Evolutionary conservation across 805 yeast genomes (phyloP).

Genomic region (Lachancea nothofagi): DNA sequence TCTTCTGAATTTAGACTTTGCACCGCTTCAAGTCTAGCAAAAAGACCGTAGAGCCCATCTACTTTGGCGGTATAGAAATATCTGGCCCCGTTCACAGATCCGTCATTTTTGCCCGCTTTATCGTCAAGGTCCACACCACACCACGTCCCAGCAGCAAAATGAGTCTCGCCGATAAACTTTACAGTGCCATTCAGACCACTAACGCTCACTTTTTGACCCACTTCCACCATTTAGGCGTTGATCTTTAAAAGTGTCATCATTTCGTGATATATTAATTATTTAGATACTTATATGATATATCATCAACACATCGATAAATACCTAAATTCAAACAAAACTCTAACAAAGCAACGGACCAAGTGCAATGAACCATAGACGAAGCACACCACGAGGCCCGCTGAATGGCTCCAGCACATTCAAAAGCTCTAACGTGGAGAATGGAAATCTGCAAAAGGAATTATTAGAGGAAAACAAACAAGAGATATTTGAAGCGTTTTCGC

Average conservation of each 20-base stretch:
- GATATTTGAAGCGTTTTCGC: slow-evolving; percentile 82
- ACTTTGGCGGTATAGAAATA: slow-evolving; percentile 44
- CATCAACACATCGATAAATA: slow-evolving; percentile 2
- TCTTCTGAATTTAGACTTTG: slow-evolving; percentile 11
- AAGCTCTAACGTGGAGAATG: slow-evolving; percentile 10
- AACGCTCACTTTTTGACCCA: slow-evolving; percentile 34
- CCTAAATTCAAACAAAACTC: neutral
- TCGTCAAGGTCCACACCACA: slow-evolving; percentile 74
- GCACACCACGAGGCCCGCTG: slow-evolving; percentile 10
- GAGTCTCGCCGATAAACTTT: slow-evolving; percentile 46
- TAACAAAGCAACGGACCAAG: neutral
- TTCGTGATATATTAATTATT: too few relatives aligned
- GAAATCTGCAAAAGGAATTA: slow-evolving; percentile 45
- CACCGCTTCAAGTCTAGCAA: slow-evolving; percentile 39
- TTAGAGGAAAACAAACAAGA: slow-evolving; percentile 86
- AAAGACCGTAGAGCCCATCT: slow-evolving; percentile 52
- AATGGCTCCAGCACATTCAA: slow-evolving; percentile 7
- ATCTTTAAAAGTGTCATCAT: neutral
- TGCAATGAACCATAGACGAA: slow-evolving; percentile 12
- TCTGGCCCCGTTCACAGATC: slow-evolving; percentile 53
- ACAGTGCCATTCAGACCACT: slow-evolving; percentile 42
- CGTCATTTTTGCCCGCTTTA: slow-evolving; percentile 78
- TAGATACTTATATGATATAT: neutral
- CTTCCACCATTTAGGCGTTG: slow-evolving; percentile 6
- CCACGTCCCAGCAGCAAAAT: slow-evolving; percentile 67